phyloP scores from a whole-genome alignment of 768 basidiomycete species.

The Paxillus rubicundulus region DNA sequence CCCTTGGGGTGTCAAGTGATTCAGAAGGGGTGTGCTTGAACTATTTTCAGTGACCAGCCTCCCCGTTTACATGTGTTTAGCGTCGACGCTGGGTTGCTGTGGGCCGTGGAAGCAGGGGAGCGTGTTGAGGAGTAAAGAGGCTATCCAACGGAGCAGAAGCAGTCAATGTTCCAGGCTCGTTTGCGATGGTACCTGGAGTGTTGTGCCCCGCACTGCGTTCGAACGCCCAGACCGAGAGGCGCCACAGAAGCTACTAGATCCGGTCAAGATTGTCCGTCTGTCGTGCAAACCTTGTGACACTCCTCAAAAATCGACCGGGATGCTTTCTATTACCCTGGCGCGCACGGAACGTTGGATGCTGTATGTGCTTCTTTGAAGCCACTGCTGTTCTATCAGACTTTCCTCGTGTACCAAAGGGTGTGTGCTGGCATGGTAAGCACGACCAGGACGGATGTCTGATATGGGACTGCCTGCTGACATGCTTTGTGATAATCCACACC shows the following conservation, averaged over 20 bases:
- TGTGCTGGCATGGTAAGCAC: not conserved
- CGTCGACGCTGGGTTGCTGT: conserved; percentile 7
- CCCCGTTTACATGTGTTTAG: not conserved
- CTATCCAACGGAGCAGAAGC: not conserved
- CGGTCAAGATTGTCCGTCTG: not conserved
- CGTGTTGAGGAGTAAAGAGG: not conserved
- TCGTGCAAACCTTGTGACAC: not conserved
- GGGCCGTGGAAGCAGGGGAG: not conserved
- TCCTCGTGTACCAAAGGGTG: not conserved
- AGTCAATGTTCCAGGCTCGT: not conserved
- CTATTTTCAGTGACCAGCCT: not conserved
- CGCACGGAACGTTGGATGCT: not conserved
- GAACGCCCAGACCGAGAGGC: not conserved
- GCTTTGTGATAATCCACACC: not conserved
- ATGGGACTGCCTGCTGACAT: not conserved
- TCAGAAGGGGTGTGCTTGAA: not conserved
- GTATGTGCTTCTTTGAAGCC: not conserved
- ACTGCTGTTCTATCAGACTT: not conserved
- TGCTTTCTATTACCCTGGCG: not conserved
- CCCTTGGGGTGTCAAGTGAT: not conserved
- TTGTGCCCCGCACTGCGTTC: not conserved
- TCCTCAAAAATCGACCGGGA: not conserved
- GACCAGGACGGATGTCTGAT: not conserved
- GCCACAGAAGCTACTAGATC: not conserved
- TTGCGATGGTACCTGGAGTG: not conserved